Evolutionary conservation across 2,329 filamentous ascomycete species (phyloP).

Genomic region (Fusarium ramigenum): DNA sequence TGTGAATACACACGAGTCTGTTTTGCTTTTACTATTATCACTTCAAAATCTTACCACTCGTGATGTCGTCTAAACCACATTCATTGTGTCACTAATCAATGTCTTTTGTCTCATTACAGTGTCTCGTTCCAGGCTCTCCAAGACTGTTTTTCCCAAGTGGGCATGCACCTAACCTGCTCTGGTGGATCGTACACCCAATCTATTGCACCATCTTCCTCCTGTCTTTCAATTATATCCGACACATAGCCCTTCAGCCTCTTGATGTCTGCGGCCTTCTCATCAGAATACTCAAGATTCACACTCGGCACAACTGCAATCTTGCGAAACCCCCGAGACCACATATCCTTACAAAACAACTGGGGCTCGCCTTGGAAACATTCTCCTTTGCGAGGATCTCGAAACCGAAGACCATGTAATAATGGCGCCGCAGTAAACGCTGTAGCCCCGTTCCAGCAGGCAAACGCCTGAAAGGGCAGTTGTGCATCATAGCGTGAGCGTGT

Average conservation of each 20-base stretch:
- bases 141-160: constrained; percentile 51
- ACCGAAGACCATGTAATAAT: constrained; percentile 53
- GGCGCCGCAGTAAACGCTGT: constrained; percentile 60
- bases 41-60: too few relatives aligned
- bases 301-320: constrained; percentile 66
- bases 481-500: constrained; percentile 47
- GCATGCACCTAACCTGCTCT: constrained; percentile 59
- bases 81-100: too few relatives aligned
- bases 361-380: constrained; percentile 67
- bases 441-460: constrained; percentile 69
- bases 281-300: constrained; percentile 64
- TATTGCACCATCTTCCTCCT: constrained; percentile 47
- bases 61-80: not conserved
- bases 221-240: constrained; percentile 45
- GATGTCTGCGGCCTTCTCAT: constrained; percentile 54
- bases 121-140: constrained; percentile 52
- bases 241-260: constrained; percentile 63
- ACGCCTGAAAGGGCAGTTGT: constrained; percentile 65
- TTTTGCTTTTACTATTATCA: not conserved
- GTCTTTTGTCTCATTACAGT: not conserved
- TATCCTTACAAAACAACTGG: constrained; percentile 64
- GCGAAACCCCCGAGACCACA: constrained; percentile 60
- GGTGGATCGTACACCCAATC: constrained; percentile 57
- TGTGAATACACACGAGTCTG: not conserved
- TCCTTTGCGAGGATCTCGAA: constrained; percentile 50